A percentile compares a stretch with the other conserved stretches of the same genome.
Conservation (phyloP, 2,329 filamentous ascomycete species). For the Taxawa tesnikishii region DNA sequence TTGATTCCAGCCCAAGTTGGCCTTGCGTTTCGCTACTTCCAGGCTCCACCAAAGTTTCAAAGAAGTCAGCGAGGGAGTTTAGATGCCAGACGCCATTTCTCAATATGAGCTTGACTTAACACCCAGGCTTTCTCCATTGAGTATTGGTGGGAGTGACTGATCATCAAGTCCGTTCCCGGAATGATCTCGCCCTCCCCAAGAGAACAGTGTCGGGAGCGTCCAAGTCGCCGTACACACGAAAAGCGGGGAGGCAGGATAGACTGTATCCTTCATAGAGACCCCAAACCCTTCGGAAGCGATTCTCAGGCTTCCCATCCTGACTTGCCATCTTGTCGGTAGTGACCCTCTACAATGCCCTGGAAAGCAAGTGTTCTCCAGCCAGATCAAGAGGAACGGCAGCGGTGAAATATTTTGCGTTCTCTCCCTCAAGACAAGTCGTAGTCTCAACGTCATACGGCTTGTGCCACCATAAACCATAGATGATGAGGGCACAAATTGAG, state of each 20-base stretch:
- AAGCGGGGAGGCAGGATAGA: too few relatives aligned
- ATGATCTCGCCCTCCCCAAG: too few relatives aligned
- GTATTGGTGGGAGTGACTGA: too few relatives aligned
- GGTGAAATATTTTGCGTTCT: background rate
- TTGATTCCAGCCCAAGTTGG: background rate
- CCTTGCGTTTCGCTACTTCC: background rate
- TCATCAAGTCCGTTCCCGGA: too few relatives aligned
- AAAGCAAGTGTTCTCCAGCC: background rate
- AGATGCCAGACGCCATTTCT: too few relatives aligned
- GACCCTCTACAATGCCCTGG: background rate
- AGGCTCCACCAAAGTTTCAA: background rate
- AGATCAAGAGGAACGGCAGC: background rate
- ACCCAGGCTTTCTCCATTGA: too few relatives aligned
- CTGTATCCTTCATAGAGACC: too few relatives aligned
- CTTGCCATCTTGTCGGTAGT: background rate
- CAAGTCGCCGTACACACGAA: too few relatives aligned
- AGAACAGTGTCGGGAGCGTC: too few relatives aligned
- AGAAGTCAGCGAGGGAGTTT: background rate
- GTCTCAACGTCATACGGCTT: background rate
- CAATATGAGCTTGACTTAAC: too few relatives aligned
- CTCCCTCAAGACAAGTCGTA: background rate
- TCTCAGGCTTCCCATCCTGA: background rate
- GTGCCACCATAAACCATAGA: background rate
- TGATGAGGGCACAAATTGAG: background rate
- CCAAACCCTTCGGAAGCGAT: too few relatives aligned